Base-by-base conservation (phyloP, 805 yeast genomes). In the Saccharomycopsis sp. region DNA sequence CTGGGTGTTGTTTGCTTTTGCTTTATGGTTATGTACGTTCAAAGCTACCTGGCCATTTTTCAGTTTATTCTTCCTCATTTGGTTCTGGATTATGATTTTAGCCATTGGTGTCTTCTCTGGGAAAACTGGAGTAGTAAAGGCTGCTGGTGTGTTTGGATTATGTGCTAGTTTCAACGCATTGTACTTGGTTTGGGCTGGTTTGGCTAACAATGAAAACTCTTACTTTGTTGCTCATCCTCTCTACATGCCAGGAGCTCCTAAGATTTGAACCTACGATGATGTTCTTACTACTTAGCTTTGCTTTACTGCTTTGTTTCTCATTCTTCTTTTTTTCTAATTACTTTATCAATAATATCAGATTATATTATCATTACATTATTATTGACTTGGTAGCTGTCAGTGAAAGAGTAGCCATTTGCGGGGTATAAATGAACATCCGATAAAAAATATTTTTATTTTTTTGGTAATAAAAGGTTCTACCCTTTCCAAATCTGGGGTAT, bases 31-130 rank as follows among this genome's bases (percentile, higher is more conserved):
- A 50, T 77, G 82, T 65, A 85, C 89, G 2, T 66, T 82, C 67
- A 80, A 84, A 64, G 81, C 90, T 2, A 85, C 90, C 2, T 77
- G 84, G 23, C 82, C 86, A 54, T 82, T 85, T 73, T 83, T 82
- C 66, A 58, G 74, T 2, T 73, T 85, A 63, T 83, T 84, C 66
- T 74, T 81, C 69, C 67, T 76, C 58, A 73, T 86, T 56, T 75
- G 73, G 52, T 56, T 83, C 3, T 82, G 88, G 3, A 84, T 83
- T 70, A 60, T 84, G 55, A 68, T 85, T 41, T 72, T 86, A 54
- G 75, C 82, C 0, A 73, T 76, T 56, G 84, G 83, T 35, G 76
- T 78, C 56, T 76, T 84, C 58, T 64, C 78, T 2, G 77, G 76
- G 23, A 73, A 69, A 24, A 67, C 64, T 1, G 65, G 64, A 23